Evolutionary conservation across 2,329 filamentous ascomycete genomes (phyloP), one percentile per base, ranked within the genome.

Genomic region (Alternaria atra): DNA sequence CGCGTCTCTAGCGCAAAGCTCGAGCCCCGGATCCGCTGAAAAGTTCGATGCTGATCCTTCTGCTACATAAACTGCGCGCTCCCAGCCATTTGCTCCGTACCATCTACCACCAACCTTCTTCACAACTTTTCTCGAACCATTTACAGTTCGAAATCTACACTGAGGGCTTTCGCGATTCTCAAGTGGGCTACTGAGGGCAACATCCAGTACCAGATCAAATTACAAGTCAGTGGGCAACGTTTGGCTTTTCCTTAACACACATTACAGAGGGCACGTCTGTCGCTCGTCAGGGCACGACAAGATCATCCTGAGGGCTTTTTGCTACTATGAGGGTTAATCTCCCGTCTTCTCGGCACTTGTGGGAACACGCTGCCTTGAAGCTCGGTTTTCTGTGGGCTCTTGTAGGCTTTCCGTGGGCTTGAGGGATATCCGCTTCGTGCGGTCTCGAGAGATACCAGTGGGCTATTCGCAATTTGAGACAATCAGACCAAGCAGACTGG

Each of bases 321-420:
- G 74, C 73, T 75, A 76, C 73, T 78, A 71, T 71, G 77, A 78
- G 76, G 77, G 73, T 76, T 76, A 75, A 71, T 68, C 68, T 77
- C 67, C 79, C 77, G 77, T 75, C 71, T 79, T 80, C 80, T 81
- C 76, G 81, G 82, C 81, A 64, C 75, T 81, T 84, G 83, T 84
- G 83, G 83, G 82, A 83, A 84, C 83, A 83, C 83, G 65, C 61
- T 67, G 82, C 82, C 83, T 80, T 77, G 80, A 79, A 74, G 67
- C 46, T 66, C 68, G 71, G 70, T 77, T 76, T 73, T 77, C 77
- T 80, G 80, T 82, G 80, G 80, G 81, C 81, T 77, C 74, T 78
- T 77, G 77, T 78, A 77, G 79, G 80, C 77, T 79, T 78, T 77
- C 73, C 72, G 78, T 79, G 80, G 78, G 78, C 78, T 80, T 78